Evolutionary conservation across 2,329 filamentous ascomycete species (phyloP).

Genomic region (Cadophora luteo-olivacea): DNA sequence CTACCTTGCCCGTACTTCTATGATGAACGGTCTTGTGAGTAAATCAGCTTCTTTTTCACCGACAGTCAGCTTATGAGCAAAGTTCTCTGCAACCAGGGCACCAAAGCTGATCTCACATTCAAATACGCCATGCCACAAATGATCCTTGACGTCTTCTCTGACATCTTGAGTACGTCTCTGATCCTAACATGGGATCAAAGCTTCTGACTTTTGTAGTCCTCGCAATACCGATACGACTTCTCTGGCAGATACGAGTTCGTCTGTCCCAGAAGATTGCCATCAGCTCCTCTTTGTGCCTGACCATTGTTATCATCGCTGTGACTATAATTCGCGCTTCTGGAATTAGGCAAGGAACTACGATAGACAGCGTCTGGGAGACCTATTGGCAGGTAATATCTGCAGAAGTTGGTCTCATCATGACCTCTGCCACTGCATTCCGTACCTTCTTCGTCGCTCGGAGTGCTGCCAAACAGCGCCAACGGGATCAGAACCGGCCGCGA

Average conservation of each 20-base stretch:
- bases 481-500: not conserved
- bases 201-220: not conserved
- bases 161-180: not conserved
- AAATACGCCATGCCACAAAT: not conserved
- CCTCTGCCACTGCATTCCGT: conserved; percentile 2
- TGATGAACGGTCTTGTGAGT: not conserved
- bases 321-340: not conserved
- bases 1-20: not conserved
- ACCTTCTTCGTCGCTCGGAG: not conserved
- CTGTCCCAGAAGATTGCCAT: not conserved
- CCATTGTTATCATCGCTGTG: not conserved
- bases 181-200: not conserved
- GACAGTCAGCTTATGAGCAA: not conserved
- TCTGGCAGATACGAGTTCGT: not conserved
- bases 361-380: conserved; percentile 14
- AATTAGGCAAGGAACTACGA: not conserved
- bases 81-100: not conserved
- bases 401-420: conserved; percentile 14
- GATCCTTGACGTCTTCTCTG: not conserved
- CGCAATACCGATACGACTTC: not conserved
- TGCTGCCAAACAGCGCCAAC: not conserved
- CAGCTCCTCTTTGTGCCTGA: not conserved
- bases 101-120: not conserved
- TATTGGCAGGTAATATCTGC: conserved; percentile 18
- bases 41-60: too few species aligned